Conservation (phyloP, 2,329 filamentous ascomycete genomes). For the Thelonectria olida region DNA sequence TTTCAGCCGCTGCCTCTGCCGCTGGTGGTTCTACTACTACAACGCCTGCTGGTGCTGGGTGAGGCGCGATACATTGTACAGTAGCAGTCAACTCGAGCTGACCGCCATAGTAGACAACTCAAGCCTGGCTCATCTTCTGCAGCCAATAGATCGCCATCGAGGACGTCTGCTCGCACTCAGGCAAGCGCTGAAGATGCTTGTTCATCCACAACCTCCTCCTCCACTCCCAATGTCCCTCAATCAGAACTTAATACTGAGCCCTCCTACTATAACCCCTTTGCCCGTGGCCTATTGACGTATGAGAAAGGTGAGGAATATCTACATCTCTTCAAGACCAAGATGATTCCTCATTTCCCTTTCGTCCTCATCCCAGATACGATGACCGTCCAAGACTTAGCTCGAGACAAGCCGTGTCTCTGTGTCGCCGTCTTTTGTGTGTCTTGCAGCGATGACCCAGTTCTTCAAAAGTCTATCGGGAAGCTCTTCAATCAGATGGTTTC, state of each 20-base stretch:
- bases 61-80: constrained; percentile 1
- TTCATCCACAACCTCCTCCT: not conserved
- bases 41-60: not conserved
- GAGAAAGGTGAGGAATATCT: constrained; percentile 40
- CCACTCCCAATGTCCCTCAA: not conserved
- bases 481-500: constrained; percentile 42
- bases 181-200: constrained; percentile 11
- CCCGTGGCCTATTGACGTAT: constrained; percentile 28
- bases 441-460: constrained; percentile 27
- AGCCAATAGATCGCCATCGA: constrained; percentile 26
- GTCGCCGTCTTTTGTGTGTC: constrained; percentile 43
- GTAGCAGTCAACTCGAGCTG: not conserved
- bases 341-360: constrained; percentile 43
- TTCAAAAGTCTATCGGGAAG: constrained; percentile 38
- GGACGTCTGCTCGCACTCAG: constrained; percentile 14
- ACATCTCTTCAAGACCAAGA: constrained; percentile 34
- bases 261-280: constrained; percentile 36
- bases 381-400: constrained; percentile 30
- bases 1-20: not conserved
- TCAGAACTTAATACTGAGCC: constrained; percentile 22
- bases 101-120: constrained; percentile 24
- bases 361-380: constrained; percentile 34
- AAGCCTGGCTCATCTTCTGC: constrained; percentile 17
- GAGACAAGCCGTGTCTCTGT: constrained; percentile 37
- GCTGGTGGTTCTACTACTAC: not conserved